These are phyloP conservation scores for Neophaeococcomyces aloes DNA, from an alignment of 2,329 filamentous ascomycete species.

Conservation along the genomic window DNA sequence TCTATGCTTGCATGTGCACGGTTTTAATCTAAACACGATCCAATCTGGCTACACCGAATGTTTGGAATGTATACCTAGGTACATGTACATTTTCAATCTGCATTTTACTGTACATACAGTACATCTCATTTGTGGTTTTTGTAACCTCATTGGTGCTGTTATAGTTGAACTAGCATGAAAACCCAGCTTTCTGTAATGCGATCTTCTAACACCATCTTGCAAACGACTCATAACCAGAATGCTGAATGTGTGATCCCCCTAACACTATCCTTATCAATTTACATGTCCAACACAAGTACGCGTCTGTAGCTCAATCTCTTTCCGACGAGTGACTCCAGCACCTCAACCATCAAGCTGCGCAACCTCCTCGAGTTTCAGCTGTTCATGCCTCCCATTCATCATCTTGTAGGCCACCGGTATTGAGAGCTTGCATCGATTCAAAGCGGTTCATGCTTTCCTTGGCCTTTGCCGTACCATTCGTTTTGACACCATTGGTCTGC, in stretches of 20 bases:
- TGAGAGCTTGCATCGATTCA: slow-evolving; percentile 12
- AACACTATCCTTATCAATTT: too few relatives aligned
- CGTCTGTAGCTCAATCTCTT: too few relatives aligned
- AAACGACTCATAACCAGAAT: too few relatives aligned
- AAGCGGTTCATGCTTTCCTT: slow-evolving; percentile 17
- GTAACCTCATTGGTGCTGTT: too few relatives aligned
- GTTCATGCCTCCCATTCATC: slow-evolving; percentile 19
- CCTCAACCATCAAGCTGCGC: not conserved
- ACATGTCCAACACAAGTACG: too few relatives aligned
- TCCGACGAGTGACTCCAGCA: too few relatives aligned
- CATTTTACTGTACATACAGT: not conserved
- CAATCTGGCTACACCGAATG: not conserved
- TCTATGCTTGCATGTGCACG: not conserved
- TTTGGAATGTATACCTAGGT: slow-evolving; percentile 4
- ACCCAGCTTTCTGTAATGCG: too few relatives aligned
- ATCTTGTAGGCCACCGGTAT: slow-evolving; percentile 12
- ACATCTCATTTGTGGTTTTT: too few relatives aligned
- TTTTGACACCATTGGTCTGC: slow-evolving; percentile 12
- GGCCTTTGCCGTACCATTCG: slow-evolving; percentile 9
- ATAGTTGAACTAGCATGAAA: too few relatives aligned
- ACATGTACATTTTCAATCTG: not conserved
- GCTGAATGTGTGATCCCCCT: too few relatives aligned
- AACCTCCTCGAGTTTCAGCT: not conserved
- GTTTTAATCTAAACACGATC: slow-evolving; percentile 3
- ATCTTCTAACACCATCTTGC: too few relatives aligned